Percentiles rank a stretch among this genome's conserved stretches.
phyloP scores from a whole-genome alignment of 116 monocot species.

The Dioscorea cayenensis region DNA sequence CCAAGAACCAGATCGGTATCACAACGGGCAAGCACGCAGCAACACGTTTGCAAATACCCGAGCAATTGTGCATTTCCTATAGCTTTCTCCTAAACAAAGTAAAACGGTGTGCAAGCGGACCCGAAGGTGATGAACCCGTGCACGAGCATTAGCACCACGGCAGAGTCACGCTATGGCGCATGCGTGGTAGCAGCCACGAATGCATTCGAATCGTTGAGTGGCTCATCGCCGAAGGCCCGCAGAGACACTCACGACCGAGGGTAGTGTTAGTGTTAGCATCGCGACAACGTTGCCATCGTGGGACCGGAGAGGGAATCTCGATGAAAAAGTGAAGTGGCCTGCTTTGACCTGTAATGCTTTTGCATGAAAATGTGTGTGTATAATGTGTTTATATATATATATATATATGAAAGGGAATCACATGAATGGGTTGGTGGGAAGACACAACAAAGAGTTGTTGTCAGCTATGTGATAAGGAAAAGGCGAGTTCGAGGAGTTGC shows the following conservation, averaged over 20 bases:
- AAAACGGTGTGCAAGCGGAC: conserved; percentile 88
- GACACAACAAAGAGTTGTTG: no score
- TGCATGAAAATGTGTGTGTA: neutral
- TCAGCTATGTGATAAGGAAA: neutral
- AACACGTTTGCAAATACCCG: conserved; percentile 52
- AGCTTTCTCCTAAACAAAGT: conserved; percentile 92
- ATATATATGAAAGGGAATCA: no score
- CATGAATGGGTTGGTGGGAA: no score
- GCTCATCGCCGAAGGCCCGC: conserved; percentile 86
- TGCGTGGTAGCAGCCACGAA: conserved; percentile 61
- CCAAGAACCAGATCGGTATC: conserved; percentile 73
- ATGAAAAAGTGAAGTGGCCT: conserved; percentile 3
- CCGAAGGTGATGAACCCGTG: conserved; percentile 98
- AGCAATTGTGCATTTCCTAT: conserved; percentile 74
- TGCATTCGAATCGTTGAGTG: conserved; percentile 70
- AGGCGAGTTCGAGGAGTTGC: neutral
- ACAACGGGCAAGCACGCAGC: conserved; percentile 75
- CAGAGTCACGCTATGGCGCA: conserved; percentile 59
- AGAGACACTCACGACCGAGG: conserved; percentile 71
- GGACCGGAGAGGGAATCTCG: no score
- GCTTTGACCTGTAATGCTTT: conserved; percentile 43
- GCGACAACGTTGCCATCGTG: conserved; percentile 62
- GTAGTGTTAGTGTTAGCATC: conserved; percentile 80
- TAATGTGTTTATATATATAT: no score
- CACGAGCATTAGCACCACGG: conserved; percentile 80